A percentile compares a stretch with the other conserved stretches of the same genome.
phyloP scores from a whole-genome alignment of 2,329 filamentous ascomycete genomes.

The Beauveria sp. region DNA sequence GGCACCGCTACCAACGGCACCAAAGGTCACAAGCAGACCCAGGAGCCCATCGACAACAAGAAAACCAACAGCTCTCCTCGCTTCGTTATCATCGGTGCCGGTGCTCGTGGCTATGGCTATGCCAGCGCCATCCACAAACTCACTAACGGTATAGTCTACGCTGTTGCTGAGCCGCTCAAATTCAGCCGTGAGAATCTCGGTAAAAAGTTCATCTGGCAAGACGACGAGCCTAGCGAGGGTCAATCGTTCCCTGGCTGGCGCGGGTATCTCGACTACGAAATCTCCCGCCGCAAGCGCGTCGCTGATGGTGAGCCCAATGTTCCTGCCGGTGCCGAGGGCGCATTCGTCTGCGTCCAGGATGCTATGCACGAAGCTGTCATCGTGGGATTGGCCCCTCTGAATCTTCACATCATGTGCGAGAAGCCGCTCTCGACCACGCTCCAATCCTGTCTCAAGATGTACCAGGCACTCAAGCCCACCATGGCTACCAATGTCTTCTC shows the following conservation, averaged over 20 bases:
- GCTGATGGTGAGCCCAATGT: constrained; percentile 39
- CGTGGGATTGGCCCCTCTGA: constrained; percentile 59
- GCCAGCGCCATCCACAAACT: constrained; percentile 58
- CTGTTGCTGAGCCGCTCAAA: constrained; percentile 71
- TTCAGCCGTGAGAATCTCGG: constrained; percentile 72
- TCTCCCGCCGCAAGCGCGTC: constrained; percentile 46
- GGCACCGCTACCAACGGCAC: neutral
- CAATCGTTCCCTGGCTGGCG: constrained; percentile 68
- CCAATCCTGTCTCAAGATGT: constrained; percentile 70
- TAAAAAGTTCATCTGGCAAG: constrained; percentile 64
- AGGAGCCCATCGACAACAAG: neutral
- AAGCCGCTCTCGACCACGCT: constrained; percentile 84
- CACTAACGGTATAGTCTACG: constrained; percentile 61
- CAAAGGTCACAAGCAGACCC: neutral
- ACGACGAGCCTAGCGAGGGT: constrained; percentile 41
- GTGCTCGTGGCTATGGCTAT: constrained; percentile 70
- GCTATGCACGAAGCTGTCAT: constrained; percentile 82
- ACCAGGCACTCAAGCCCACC: constrained; percentile 42
- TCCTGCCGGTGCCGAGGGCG: constrained; percentile 52
- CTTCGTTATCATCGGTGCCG: constrained; percentile 75
- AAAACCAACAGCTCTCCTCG: constrained; percentile 45
- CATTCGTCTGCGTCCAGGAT: constrained; percentile 66
- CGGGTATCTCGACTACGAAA: constrained; percentile 69
- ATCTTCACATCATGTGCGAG: constrained; percentile 86
- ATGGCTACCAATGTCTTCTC: constrained; percentile 57